Evolutionary conservation across 352 stramenopile species (phyloP).

Genomic region (Phytopythium delawarense): DNA sequence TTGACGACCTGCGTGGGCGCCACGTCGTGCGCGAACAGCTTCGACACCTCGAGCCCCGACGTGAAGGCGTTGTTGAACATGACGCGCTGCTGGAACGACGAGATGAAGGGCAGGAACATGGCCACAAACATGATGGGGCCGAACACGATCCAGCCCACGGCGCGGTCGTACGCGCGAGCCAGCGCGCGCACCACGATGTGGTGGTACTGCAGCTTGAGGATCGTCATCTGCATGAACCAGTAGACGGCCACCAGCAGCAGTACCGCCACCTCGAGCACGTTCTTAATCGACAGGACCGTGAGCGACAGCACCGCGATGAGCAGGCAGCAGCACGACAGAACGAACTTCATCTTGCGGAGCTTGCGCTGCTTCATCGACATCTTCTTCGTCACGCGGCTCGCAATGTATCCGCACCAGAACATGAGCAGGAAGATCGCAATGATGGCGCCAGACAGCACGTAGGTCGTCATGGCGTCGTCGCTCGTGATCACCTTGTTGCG

Average conservation of each 20-base stretch:
- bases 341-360: constrained; percentile 87
- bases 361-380: constrained; percentile 90
- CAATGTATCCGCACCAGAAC: constrained; percentile 80
- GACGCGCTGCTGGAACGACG: constrained; percentile 84
- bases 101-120: constrained; percentile 89
- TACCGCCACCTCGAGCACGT: constrained; percentile 72
- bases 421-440: constrained; percentile 70
- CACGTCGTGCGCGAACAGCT: constrained; percentile 86
- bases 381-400: constrained; percentile 85
- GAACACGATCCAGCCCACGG: constrained; percentile 86
- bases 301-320: constrained; percentile 63
- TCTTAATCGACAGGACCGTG: constrained; percentile 60
- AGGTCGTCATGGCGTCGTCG: constrained; percentile 49
- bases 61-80: constrained; percentile 92
- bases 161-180: constrained; percentile 66
- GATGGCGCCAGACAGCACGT: constrained; percentile 55
- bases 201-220: constrained; percentile 76
- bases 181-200: constrained; percentile 82
- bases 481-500: constrained; percentile 54
- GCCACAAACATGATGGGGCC: constrained; percentile 85
- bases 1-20: constrained; percentile 77
- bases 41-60: constrained; percentile 83
- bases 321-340: constrained; percentile 68
- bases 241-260: constrained; percentile 71
- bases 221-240: constrained; percentile 85